Conservation (phyloP, 2,329 filamentous ascomycete genomes). For the Colletotrichum spinosum region DNA sequence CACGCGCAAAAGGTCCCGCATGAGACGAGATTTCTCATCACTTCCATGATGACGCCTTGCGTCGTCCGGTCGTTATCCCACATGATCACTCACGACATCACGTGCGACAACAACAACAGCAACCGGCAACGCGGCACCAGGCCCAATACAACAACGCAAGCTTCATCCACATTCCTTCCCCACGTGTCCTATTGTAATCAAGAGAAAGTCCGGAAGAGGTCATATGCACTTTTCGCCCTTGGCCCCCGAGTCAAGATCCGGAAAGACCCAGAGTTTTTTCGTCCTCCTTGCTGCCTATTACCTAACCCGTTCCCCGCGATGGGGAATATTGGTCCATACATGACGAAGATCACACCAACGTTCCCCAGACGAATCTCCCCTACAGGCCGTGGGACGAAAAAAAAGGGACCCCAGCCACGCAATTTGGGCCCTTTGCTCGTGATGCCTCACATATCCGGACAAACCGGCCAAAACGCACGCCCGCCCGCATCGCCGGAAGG, state of each 20-base stretch:
- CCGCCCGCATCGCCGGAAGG: too few relatives aligned
- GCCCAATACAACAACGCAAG: too few relatives aligned
- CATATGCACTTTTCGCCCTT: background rate
- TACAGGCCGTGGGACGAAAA: background rate
- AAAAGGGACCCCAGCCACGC: conserved; percentile 12
- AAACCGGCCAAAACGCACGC: conserved; percentile 1
- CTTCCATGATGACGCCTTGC: too few relatives aligned
- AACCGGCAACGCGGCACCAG: too few relatives aligned
- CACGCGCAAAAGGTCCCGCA: too few relatives aligned
- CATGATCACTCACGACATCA: too few relatives aligned
- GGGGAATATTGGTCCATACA: conserved; percentile 4
- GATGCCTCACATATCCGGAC: conserved; percentile 14
- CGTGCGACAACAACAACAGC: too few relatives aligned
- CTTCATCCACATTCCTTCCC: too few relatives aligned
- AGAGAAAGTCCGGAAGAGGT: too few relatives aligned
- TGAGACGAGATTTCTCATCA: too few relatives aligned
- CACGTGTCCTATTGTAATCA: too few relatives aligned
- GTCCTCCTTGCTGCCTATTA: conserved; percentile 9
- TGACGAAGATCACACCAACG: conserved; percentile 13
- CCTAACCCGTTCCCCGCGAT: conserved; percentile 12
- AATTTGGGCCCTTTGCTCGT: conserved; percentile 16
- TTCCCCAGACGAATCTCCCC: background rate
- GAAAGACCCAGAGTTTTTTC: background rate
- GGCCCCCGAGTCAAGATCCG: conserved; percentile 9
- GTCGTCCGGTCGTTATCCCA: too few relatives aligned